phyloP scores from a whole-genome alignment of 2,329 filamentous ascomycete species.

The Metarhizium robertsii region DNA sequence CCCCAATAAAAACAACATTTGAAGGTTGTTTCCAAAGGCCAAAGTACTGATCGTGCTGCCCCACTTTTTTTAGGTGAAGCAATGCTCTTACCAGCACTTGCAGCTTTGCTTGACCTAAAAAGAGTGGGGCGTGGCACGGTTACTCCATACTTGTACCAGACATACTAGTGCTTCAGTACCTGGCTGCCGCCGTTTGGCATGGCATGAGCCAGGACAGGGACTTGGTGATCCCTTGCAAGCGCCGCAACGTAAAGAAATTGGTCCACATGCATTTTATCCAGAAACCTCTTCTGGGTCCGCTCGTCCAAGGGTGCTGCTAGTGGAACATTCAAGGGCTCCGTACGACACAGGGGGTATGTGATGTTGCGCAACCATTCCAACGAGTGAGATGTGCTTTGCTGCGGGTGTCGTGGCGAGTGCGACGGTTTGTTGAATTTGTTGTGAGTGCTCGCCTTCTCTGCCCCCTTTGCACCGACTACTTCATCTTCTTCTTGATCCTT shows the following conservation, averaged over 20 bases:
- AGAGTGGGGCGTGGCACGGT: too few relatives aligned
- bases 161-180: too few relatives aligned
- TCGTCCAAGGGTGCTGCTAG: not conserved
- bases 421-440: not conserved
- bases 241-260: not conserved
- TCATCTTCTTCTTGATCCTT: not conserved
- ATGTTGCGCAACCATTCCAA: not conserved
- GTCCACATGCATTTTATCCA: not conserved
- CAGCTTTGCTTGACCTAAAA: too few relatives aligned
- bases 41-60: too few relatives aligned
- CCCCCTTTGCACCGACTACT: not conserved
- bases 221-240: not conserved
- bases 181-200: not conserved
- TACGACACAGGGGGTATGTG: not conserved
- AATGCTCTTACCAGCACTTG: too few relatives aligned
- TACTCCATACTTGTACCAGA: too few relatives aligned
- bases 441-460: not conserved
- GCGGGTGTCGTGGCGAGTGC: not conserved
- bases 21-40: too few relatives aligned
- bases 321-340: not conserved
- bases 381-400: not conserved
- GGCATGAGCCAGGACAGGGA: not conserved
- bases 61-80: too few relatives aligned
- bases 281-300: not conserved
- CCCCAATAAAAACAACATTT: not conserved